Conservation (phyloP, 176 grass and related monocot genomes). For the Oryza longistaminata region DNA sequence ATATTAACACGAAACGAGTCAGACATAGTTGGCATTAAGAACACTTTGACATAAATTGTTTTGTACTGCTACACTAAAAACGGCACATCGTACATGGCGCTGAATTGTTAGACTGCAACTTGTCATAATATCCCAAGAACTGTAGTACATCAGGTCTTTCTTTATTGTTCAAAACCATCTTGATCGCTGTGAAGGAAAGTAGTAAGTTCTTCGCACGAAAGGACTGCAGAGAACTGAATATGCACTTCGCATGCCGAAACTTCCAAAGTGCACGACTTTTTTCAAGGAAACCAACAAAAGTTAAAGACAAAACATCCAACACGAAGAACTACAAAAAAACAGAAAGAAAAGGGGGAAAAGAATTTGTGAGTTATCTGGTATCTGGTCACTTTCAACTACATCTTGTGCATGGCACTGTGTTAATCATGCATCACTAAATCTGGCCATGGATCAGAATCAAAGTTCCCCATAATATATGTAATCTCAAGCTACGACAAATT, state of each 20-base stretch:
- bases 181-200: slow-evolving; percentile 5
- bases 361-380: background rate
- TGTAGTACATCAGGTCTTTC: slow-evolving; percentile 16
- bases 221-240: background rate
- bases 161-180: slow-evolving; percentile 28
- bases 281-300: slow-evolving; percentile 12
- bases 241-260: slow-evolving; percentile 5
- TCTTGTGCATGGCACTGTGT: slow-evolving; percentile 51
- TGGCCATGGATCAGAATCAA: background rate
- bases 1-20: background rate
- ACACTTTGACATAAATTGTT: background rate
- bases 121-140: background rate
- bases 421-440: slow-evolving; percentile 2
- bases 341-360: background rate
- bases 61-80: background rate
- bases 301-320: background rate
- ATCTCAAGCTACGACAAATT: background rate
- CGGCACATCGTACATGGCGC: background rate
- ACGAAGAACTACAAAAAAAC: slow-evolving; percentile 12
- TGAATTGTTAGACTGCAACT: background rate
- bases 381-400: slow-evolving; percentile 5
- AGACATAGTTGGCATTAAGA: background rate
- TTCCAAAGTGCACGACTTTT: background rate
- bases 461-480: background rate
- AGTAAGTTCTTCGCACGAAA: slow-evolving; percentile 8